Conservation (phyloP, 106 monocot species). For the Dioscorea dumetorum region DNA sequence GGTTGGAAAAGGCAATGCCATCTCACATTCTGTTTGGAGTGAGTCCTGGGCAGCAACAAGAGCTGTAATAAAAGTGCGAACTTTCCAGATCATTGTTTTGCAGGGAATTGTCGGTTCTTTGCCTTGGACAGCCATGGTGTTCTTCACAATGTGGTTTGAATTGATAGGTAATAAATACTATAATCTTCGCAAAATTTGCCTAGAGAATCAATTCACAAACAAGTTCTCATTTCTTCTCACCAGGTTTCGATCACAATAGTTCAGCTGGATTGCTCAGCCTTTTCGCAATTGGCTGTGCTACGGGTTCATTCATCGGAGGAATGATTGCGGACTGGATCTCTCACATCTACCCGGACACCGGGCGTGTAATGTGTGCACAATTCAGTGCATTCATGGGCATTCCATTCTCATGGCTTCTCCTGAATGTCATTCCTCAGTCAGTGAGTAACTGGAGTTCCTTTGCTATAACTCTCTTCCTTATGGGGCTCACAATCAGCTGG, state of each 20-base stretch:
- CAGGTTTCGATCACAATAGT: constrained; percentile 80
- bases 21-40: constrained; percentile 40
- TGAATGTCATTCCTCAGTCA: constrained; percentile 58
- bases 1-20: constrained; percentile 19
- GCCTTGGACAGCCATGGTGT: constrained; percentile 96
- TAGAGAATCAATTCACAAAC: too few species aligned
- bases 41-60: constrained; percentile 60
- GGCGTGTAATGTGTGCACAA: constrained; percentile 86
- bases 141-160: constrained; percentile 99
- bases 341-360: constrained; percentile 42
- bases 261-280: constrained; percentile 78
- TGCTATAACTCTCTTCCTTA: constrained; percentile 67
- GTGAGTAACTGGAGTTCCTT: constrained; percentile 37
- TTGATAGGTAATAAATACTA: constrained; percentile 59
- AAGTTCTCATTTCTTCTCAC: not conserved
- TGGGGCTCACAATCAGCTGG: constrained; percentile 96
- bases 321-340: constrained; percentile 64
- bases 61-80: constrained; percentile 74
- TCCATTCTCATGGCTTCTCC: constrained; percentile 81
- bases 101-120: constrained; percentile 91
- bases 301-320: constrained; percentile 68
- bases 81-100: constrained; percentile 91
- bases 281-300: constrained; percentile 73
- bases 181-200: too few species aligned
- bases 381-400: constrained; percentile 96